These are phyloP conservation scores for Corynespora cassiicola DNA, from an alignment of 2,329 filamentous ascomycete species.

Conservation along the genomic window DNA sequence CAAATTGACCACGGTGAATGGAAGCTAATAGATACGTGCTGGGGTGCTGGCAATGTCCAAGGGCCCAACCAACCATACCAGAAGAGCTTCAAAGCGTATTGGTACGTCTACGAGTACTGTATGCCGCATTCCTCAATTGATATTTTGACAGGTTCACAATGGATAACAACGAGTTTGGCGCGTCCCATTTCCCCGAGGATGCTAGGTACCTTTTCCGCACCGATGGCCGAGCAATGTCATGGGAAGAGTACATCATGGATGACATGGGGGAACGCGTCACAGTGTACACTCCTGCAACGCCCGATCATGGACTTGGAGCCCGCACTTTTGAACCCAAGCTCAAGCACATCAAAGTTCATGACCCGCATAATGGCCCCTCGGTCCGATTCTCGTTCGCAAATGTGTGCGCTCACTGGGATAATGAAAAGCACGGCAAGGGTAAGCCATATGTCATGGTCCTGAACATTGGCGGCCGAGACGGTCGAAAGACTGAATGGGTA, in stretches of 20 bases:
- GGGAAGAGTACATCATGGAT: constrained; percentile 83
- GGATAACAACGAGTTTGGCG: constrained; percentile 80
- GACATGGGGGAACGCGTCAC: constrained; percentile 52
- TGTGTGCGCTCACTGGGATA: constrained; percentile 82
- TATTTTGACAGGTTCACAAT: constrained; percentile 67
- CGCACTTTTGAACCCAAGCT: constrained; percentile 67
- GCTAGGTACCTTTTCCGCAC: constrained; percentile 73
- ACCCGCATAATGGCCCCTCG: constrained; percentile 45
- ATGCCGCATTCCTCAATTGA: no score
- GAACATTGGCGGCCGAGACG: constrained; percentile 66
- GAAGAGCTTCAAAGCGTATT: constrained; percentile 69
- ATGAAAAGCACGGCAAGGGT: constrained; percentile 70
- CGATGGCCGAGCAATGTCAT: constrained; percentile 72
- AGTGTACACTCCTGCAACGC: constrained; percentile 55
- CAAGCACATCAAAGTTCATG: constrained; percentile 67
- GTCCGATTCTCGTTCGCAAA: constrained; percentile 83
- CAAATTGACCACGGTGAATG: constrained; percentile 84
- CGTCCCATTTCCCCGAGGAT: constrained; percentile 79
- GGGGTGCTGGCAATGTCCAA: constrained; percentile 81
- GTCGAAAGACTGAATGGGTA: constrained; percentile 70
- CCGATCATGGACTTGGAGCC: constrained; percentile 59
- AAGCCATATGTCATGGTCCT: constrained; percentile 74
- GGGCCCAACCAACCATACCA: constrained; percentile 65
- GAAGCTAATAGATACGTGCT: constrained; percentile 92
- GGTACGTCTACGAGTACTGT: no score